These are phyloP conservation scores for Marasmius fiardii DNA, from an alignment of 1,284 basidiomycete genomes.

Conservation along the genomic window DNA sequence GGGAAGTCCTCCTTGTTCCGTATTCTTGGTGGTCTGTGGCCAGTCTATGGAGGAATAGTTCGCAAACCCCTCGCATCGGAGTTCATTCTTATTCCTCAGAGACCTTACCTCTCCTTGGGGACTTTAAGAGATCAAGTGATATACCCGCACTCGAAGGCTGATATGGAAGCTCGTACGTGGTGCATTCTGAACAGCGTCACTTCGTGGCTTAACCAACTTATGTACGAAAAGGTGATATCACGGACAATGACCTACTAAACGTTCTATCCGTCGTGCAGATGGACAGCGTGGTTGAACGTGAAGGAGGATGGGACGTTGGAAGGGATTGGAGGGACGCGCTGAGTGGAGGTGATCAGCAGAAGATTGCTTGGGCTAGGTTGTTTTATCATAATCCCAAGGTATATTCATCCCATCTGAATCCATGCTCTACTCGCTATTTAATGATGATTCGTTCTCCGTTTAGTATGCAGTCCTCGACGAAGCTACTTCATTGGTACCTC, in stretches of 20 bases:
- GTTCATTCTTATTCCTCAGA: constrained; percentile 95
- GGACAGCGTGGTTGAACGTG: constrained; percentile 87
- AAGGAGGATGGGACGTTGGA: constrained; percentile 90
- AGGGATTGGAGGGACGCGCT: constrained; percentile 94
- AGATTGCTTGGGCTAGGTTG: constrained; percentile 94
- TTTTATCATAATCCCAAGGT: constrained; percentile 96
- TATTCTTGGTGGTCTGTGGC: constrained; percentile 96
- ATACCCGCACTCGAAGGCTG: constrained; percentile 79
- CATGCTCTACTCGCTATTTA: background rate
- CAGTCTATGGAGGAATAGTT: constrained; percentile 93
- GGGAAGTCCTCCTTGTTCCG: constrained; percentile 93
- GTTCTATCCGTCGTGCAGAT: constrained; percentile 85
- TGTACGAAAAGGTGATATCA: constrained; percentile 52
- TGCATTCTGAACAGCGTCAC: background rate
- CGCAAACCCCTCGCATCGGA: constrained; percentile 87
- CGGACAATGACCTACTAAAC: constrained; percentile 73
- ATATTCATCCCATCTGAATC: constrained; percentile 16
- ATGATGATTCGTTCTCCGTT: constrained; percentile 9
- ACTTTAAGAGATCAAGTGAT: constrained; percentile 93
- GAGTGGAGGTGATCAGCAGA: constrained; percentile 85
- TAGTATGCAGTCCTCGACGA: constrained; percentile 97
- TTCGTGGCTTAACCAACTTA: background rate
- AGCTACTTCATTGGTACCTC: constrained; percentile 91
- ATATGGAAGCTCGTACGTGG: constrained; percentile 70
- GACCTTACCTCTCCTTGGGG: constrained; percentile 91